Evolutionary conservation across 1,284 basidiomycete genomes (phyloP).

Genomic region (Somion occarium): DNA sequence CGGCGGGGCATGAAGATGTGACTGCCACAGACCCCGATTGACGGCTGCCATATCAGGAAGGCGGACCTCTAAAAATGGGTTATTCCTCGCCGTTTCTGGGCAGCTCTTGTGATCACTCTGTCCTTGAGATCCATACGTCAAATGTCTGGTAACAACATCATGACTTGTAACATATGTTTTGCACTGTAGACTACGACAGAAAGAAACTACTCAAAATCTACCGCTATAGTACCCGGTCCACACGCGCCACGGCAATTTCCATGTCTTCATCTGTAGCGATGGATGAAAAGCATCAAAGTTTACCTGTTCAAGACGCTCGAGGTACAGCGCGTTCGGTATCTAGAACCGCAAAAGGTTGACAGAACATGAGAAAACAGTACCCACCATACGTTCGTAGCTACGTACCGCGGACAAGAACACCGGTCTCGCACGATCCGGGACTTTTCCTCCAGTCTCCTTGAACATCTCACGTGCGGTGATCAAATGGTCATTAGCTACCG

Average conservation of each 20-base stretch:
- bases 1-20: slow-evolving; percentile 1
- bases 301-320: slow-evolving; percentile 69
- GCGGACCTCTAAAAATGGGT: slow-evolving; percentile 37
- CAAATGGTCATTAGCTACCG: slow-evolving; percentile 87
- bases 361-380: slow-evolving; percentile 9
- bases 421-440: slow-evolving; percentile 66
- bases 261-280: slow-evolving; percentile 69
- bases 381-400: slow-evolving; percentile 15
- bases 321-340: slow-evolving; percentile 74
- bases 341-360: slow-evolving; percentile 25
- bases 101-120: too few relatives aligned
- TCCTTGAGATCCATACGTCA: too few relatives aligned
- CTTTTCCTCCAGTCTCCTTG: slow-evolving; percentile 49
- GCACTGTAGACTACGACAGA: too few relatives aligned
- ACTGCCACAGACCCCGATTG: not conserved
- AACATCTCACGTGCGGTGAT: slow-evolving; percentile 80
- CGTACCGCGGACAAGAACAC: slow-evolving; percentile 77
- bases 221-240: slow-evolving; percentile 71
- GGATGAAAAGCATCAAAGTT: slow-evolving; percentile 85
- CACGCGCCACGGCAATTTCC: slow-evolving; percentile 83
- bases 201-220: slow-evolving; percentile 42
- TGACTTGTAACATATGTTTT: too few relatives aligned
- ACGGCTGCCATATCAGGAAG: slow-evolving; percentile 14
- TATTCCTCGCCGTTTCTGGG: slow-evolving; percentile 9
- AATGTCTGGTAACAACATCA: too few relatives aligned